Evolutionary conservation across 2,329 filamentous ascomycete genomes (phyloP), one percentile per base, ranked within the genome.

Genomic region (Fusarium sp.): DNA sequence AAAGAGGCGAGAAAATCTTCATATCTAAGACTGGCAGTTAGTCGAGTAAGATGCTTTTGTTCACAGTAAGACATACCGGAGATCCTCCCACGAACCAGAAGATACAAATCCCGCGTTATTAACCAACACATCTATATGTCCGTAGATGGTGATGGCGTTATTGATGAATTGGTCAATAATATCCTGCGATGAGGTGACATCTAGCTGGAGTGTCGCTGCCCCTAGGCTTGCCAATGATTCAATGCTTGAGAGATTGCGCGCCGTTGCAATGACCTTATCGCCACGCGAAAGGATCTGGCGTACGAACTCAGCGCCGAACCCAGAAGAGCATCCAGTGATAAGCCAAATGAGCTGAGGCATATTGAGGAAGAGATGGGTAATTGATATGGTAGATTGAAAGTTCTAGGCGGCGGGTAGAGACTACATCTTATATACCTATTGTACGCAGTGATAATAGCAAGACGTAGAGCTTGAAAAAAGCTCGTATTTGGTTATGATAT

Each of bases 31-130:
- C 3, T 42, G 13, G 34, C 7, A 57, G 8, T 19, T 4, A 19
- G 15, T 13, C 10, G 10, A 31, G 28, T 31, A 31, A 10, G 10
- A 13, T 31, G 10, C 10, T 31, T 31, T 31, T 13, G 28, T 4
- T 13, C 5, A 31, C 4, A 2, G 40, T 24, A 21, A 22, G 9
- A 2, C 14, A 5, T 65, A 80, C 78, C 70, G 62, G 11, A 76
- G 72, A 31, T 80, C 78, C 15, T 80, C 79, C 28, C 70, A 70
- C 17, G 66, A 65, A 13, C 69, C 73, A 42, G 75, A 62, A 3
- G 70, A 58, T 2, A 74, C 76, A 31, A 72, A 76, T 31, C 76
- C 78, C 10, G 78, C 79, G 44, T 80, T 79, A 62, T 80, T 80
- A 21, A 79, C 64, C 17, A 80, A 53, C 7, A 80, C 64, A 26